phyloP scores from a whole-genome alignment of 1,139 yeast species.

The Nakaseomyces nivariensis region DNA sequence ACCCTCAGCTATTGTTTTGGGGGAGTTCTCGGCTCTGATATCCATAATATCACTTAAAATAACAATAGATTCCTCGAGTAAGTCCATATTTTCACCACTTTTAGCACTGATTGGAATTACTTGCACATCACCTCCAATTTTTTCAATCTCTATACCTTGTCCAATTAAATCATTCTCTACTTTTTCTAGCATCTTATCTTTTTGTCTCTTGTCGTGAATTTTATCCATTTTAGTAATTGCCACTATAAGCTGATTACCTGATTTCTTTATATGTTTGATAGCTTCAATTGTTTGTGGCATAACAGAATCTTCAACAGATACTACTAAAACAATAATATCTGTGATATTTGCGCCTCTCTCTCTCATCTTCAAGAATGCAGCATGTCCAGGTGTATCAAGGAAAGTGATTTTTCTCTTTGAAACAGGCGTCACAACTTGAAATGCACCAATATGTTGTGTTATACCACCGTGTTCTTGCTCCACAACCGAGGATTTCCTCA shows the following conservation, averaged over 20 bases:
- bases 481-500: conserved; percentile 77
- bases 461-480: conserved; percentile 90
- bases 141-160: conserved; percentile 78
- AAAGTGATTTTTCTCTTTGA: conserved; percentile 75
- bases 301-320: conserved; percentile 97
- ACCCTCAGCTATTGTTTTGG: conserved; percentile 59
- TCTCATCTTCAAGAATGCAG: conserved; percentile 92
- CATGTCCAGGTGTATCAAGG: conserved; percentile 96
- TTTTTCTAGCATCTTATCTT: conserved; percentile 31
- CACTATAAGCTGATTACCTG: conserved; percentile 74
- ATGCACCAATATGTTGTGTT: conserved; percentile 97
- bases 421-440: conserved; percentile 68
- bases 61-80: conserved; percentile 79
- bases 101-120: conserved; percentile 81
- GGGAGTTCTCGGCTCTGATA: conserved; percentile 51
- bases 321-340: conserved; percentile 84
- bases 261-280: conserved; percentile 75
- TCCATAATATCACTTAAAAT: conserved; percentile 79
- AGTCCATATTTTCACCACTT: conserved; percentile 77
- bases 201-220: conserved; percentile 51
- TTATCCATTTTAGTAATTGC: conserved; percentile 91
- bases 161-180: conserved; percentile 70
- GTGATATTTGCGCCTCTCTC: conserved; percentile 94
- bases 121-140: conserved; percentile 92
- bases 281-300: conserved; percentile 98